phyloP scores from a whole-genome alignment of 495 filamentous ascomycete species.

The Filosporella fistucella region DNA sequence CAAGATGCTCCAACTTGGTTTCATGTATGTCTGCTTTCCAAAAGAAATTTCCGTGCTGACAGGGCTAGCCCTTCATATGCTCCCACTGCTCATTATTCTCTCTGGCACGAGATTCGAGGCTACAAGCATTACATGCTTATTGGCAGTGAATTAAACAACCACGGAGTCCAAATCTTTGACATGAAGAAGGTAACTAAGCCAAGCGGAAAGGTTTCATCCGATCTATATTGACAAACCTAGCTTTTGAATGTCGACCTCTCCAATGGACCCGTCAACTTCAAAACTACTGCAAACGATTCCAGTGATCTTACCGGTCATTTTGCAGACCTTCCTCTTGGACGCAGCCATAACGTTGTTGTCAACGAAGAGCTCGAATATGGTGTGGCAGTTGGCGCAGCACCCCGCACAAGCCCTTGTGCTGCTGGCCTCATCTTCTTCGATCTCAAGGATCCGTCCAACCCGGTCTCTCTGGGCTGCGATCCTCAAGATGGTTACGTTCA shows the following conservation, averaged over 20 bases:
- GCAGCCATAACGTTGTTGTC: constrained; percentile 47
- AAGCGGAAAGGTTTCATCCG: no score
- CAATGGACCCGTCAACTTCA: not conserved
- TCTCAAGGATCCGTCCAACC: constrained; percentile 42
- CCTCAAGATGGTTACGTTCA: constrained; percentile 55
- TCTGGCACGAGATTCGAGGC: constrained; percentile 12
- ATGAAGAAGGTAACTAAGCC: constrained; percentile 7
- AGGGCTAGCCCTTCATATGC: not conserved
- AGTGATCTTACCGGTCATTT: constrained; percentile 35
- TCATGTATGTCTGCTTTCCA: constrained; percentile 38
- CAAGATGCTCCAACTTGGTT: constrained; percentile 38
- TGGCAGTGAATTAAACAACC: constrained; percentile 5
- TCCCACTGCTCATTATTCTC: not conserved
- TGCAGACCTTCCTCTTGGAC: constrained; percentile 37
- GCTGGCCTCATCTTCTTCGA: constrained; percentile 54
- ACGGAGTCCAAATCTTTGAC: constrained; percentile 11
- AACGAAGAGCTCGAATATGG: constrained; percentile 47
- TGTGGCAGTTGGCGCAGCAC: constrained; percentile 45
- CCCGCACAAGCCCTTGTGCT: constrained; percentile 38
- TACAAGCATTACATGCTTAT: constrained; percentile 17
- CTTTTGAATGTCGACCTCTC: constrained; percentile 6
- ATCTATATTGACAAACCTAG: no score
- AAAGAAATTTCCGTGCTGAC: not conserved
- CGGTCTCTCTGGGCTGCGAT: constrained; percentile 47
- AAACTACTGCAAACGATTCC: not conserved